Conservation (phyloP, 2,329 filamentous ascomycete species). For the Chaetomium sp. region DNA sequence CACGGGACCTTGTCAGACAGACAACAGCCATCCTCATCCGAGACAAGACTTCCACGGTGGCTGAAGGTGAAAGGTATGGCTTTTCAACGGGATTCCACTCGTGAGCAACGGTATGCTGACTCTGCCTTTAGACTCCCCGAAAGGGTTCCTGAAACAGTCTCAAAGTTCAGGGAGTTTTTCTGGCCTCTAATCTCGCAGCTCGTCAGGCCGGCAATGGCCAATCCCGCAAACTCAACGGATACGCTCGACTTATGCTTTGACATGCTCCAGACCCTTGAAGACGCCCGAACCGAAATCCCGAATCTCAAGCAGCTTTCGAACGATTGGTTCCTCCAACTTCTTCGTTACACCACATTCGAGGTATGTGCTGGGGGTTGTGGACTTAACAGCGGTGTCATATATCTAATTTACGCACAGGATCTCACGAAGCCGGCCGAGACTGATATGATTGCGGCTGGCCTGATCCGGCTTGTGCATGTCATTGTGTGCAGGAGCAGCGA, state of each 20-base stretch:
- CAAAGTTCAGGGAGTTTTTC: slow-evolving; percentile 39
- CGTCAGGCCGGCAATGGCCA: slow-evolving; percentile 30
- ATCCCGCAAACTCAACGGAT: slow-evolving; percentile 37
- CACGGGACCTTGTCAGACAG: slow-evolving; percentile 32
- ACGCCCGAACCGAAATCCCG: slow-evolving; percentile 28
- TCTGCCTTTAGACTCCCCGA: background rate
- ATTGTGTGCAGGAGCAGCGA: slow-evolving; percentile 23
- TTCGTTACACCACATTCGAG: slow-evolving; percentile 29
- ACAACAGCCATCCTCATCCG: slow-evolving; percentile 31
- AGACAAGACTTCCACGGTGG: slow-evolving; percentile 20
- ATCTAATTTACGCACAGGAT: slow-evolving; percentile 27
- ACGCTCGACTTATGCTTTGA: slow-evolving; percentile 37
- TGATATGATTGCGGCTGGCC: slow-evolving; percentile 33
- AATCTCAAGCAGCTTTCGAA: slow-evolving; percentile 26
- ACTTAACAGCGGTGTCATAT: slow-evolving; percentile 12
- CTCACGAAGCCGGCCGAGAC: slow-evolving; percentile 32
- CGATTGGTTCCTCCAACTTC: slow-evolving; percentile 23
- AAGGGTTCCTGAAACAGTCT: slow-evolving; percentile 26
- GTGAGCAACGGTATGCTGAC: slow-evolving; percentile 12
- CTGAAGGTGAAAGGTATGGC: slow-evolving; percentile 12
- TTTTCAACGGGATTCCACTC: background rate
- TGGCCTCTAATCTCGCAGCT: slow-evolving; percentile 40
- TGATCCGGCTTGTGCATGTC: slow-evolving; percentile 31
- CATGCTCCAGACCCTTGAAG: slow-evolving; percentile 36
- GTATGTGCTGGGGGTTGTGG: slow-evolving; percentile 19